phyloP scores from a whole-genome alignment of 306 rosid genomes.

The Quercus robur region DNA sequence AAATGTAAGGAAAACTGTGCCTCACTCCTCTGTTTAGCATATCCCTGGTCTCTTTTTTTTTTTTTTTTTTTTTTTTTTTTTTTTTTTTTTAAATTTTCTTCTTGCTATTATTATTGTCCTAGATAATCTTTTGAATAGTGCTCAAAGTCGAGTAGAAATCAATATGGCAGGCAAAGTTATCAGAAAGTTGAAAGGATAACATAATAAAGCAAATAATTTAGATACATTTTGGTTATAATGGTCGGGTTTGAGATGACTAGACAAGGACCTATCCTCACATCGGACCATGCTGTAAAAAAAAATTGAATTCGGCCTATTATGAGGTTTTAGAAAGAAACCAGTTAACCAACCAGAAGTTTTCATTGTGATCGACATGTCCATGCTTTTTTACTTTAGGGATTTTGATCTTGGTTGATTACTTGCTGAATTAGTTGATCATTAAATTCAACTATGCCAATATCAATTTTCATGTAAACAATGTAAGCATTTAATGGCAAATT shows the following conservation, averaged over 20 bases:
- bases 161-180: constrained; percentile 6
- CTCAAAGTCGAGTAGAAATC: background rate
- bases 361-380: background rate
- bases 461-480: too few relatives aligned
- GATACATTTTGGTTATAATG: background rate
- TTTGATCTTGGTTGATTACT: too few relatives aligned
- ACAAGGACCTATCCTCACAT: constrained; percentile 6
- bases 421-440: too few relatives aligned
- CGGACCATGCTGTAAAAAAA: background rate
- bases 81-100: background rate
- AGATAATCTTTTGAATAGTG: background rate
- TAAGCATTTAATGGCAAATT: too few relatives aligned
- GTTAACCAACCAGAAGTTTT: background rate
- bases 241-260: constrained; percentile 12
- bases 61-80: too few relatives aligned
- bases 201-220: background rate
- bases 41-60: too few relatives aligned
- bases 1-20: too few relatives aligned
- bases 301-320: background rate
- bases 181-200: background rate
- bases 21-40: too few relatives aligned
- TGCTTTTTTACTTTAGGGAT: background rate
- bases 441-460: too few relatives aligned
- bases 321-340: background rate
- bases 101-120: background rate